These are phyloP conservation scores for Entelexis paramagnoliae DNA, from an alignment of 1,139 yeast species.

Conservation along the genomic window DNA sequence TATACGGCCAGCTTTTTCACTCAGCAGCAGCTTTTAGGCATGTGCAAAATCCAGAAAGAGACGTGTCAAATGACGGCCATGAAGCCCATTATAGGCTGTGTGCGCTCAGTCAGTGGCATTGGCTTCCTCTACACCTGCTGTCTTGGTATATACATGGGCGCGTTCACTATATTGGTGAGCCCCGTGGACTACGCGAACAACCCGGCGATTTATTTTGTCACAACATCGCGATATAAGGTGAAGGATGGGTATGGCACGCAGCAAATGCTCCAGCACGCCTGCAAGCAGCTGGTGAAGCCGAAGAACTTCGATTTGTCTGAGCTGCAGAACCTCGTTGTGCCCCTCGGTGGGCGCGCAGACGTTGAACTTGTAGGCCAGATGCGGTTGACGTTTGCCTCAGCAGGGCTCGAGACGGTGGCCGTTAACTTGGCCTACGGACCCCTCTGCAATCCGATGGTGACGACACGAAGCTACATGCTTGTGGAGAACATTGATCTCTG, in stretches of 20 bases:
- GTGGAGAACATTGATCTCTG: constrained; percentile 81
- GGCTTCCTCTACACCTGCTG: constrained; percentile 80
- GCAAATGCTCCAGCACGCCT: constrained; percentile 72
- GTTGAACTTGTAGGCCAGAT: constrained; percentile 49
- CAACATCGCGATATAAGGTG: constrained; percentile 66
- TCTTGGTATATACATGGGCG: constrained; percentile 77
- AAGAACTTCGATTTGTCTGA: constrained; percentile 52
- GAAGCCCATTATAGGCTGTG: constrained; percentile 74
- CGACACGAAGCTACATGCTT: constrained; percentile 79
- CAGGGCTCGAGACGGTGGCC: constrained; percentile 58
- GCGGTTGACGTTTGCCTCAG: constrained; percentile 51
- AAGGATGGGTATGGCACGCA: constrained; percentile 81
- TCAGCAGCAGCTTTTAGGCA: constrained; percentile 57
- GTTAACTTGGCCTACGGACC: constrained; percentile 73
- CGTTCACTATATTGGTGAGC: constrained; percentile 70
- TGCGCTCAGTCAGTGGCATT: constrained; percentile 70
- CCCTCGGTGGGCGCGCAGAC: constrained; percentile 60
- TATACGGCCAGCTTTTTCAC: constrained; percentile 55
- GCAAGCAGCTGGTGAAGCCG: constrained; percentile 46
- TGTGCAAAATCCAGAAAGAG: constrained; percentile 84
- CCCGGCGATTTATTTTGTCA: constrained; percentile 61
- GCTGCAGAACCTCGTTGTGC: constrained; percentile 73
- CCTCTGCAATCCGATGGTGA: constrained; percentile 68
- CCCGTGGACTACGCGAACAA: constrained; percentile 69
- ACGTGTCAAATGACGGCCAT: constrained; percentile 73